phyloP scores from a whole-genome alignment of 2,329 filamentous ascomycete genomes.

The Pseudogymnoascus sp. region DNA sequence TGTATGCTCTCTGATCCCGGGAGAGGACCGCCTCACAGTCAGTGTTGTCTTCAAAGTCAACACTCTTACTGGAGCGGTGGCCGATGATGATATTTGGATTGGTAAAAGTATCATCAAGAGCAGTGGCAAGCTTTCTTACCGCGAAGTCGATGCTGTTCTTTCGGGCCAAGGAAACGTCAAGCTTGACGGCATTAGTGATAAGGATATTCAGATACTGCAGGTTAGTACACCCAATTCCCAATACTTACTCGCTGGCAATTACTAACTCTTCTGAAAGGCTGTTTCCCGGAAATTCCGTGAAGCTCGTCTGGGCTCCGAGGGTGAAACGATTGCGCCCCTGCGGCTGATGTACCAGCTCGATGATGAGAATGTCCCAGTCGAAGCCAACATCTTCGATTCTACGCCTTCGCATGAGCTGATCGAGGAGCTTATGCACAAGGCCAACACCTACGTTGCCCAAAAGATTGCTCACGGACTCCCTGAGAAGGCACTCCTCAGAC shows the following conservation, averaged over 20 bases:
- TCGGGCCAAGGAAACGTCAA: slow-evolving; percentile 52
- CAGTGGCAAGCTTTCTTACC: slow-evolving; percentile 72
- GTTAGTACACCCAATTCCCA: slow-evolving; percentile 34
- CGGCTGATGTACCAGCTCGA: slow-evolving; percentile 89
- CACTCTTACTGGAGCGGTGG: slow-evolving; percentile 64
- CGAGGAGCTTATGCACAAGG: slow-evolving; percentile 90
- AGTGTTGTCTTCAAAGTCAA: slow-evolving; percentile 92
- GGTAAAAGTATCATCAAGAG: slow-evolving; percentile 93
- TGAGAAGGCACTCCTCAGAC: slow-evolving; percentile 85
- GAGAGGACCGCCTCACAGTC: slow-evolving; percentile 82
- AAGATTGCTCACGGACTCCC: slow-evolving; percentile 70
- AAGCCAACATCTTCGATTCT: slow-evolving; percentile 92
- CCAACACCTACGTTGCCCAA: slow-evolving; percentile 81
- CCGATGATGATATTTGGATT: slow-evolving; percentile 85
- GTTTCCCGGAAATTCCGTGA: slow-evolving; percentile 88
- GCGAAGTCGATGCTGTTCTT: slow-evolving; percentile 77
- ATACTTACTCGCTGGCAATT: slow-evolving; percentile 16
- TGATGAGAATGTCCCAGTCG: slow-evolving; percentile 94
- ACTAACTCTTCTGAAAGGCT: slow-evolving; percentile 36
- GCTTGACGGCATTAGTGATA: slow-evolving; percentile 56
- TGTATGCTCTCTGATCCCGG: slow-evolving; percentile 77
- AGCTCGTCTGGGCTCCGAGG: slow-evolving; percentile 70
- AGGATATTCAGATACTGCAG: slow-evolving; percentile 73
- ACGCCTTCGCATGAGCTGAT: slow-evolving; percentile 84
- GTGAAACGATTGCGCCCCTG: slow-evolving; percentile 72